Evolutionary conservation across 2,329 filamentous ascomycete species (phyloP).

Genomic region (Hypoxylon sp.): DNA sequence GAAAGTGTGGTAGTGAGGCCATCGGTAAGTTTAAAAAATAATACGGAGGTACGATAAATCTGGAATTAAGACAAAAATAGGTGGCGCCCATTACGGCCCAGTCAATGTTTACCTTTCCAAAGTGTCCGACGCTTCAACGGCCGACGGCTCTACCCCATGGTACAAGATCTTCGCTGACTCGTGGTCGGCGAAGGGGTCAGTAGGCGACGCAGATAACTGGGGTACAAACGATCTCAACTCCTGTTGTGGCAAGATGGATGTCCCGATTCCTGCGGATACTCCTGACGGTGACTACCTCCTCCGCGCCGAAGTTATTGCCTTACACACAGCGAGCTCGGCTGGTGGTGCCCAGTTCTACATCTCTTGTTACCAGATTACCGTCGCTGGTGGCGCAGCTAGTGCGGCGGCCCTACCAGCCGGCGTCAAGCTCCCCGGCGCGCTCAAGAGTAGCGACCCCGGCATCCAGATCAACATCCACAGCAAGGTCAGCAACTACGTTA

Average conservation of each 20-base stretch:
- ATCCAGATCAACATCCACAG: slow-evolving; percentile 65
- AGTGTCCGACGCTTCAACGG: slow-evolving; percentile 63
- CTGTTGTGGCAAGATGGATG: slow-evolving; percentile 61
- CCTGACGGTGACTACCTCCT: slow-evolving; percentile 62
- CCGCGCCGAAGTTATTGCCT: slow-evolving; percentile 62
- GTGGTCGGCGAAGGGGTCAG: slow-evolving; percentile 58
- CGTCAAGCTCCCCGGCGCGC: slow-evolving; percentile 61
- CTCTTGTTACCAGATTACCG: slow-evolving; percentile 55
- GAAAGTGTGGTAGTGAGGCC: slow-evolving; percentile 63
- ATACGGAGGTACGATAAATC: too few species aligned
- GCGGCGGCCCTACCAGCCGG: slow-evolving; percentile 54
- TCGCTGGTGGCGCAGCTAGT: slow-evolving; percentile 50
- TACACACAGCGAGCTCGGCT: slow-evolving; percentile 58
- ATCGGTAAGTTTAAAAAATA: too few species aligned
- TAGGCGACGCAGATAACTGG: slow-evolving; percentile 64
- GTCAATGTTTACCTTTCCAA: slow-evolving; percentile 68
- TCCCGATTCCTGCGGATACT: slow-evolving; percentile 60
- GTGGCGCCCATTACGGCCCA: slow-evolving; percentile 68
- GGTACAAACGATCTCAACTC: slow-evolving; percentile 59
- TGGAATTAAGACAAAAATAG: too few species aligned
- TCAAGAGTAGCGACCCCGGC: slow-evolving; percentile 61
- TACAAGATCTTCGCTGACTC: slow-evolving; percentile 69
- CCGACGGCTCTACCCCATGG: slow-evolving; percentile 62
- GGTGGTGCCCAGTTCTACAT: slow-evolving; percentile 55
- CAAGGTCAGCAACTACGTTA: slow-evolving; percentile 58